These are phyloP conservation scores for Pseudogymnoascus sp. DNA, from an alignment of 2,329 filamentous ascomycete genomes.

Conservation along the genomic window DNA sequence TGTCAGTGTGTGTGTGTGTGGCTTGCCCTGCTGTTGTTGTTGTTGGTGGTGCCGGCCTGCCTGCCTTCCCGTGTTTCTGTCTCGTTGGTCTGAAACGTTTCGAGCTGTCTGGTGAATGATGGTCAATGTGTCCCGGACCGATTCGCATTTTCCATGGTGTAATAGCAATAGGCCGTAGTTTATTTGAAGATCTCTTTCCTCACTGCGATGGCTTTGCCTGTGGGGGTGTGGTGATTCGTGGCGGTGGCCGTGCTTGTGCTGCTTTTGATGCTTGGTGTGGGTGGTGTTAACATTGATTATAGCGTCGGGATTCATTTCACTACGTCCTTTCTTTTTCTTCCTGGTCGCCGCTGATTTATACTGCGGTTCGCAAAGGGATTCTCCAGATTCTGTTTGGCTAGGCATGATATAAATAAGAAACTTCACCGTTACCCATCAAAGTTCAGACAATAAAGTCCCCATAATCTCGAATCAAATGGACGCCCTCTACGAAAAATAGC, in stretches of 20 bases:
- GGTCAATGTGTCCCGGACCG: constrained; percentile 5
- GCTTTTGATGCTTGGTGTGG: neutral
- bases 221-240: neutral
- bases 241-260: neutral
- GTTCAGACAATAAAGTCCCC: too few species aligned
- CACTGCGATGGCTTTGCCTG: neutral
- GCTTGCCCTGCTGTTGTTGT: constrained; percentile 3
- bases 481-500: neutral
- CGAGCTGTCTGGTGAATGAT: constrained; percentile 2
- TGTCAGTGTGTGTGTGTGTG: neutral
- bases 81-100: constrained; percentile 9
- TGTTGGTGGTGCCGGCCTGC: neutral
- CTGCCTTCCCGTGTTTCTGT: constrained; percentile 9
- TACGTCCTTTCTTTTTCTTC: neutral
- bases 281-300: neutral
- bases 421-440: neutral
- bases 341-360: neutral
- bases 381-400: neutral
- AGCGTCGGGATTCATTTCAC: neutral
- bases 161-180: constrained; percentile 33
- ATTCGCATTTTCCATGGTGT: constrained; percentile 31
- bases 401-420: neutral
- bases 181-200: constrained; percentile 27
- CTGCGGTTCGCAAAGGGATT: neutral
- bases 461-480: neutral